Evolutionary conservation across 2,329 filamentous ascomycete genomes (phyloP), one percentile per base, ranked within the genome.

Genomic region (Calonectria multiphialidica): DNA sequence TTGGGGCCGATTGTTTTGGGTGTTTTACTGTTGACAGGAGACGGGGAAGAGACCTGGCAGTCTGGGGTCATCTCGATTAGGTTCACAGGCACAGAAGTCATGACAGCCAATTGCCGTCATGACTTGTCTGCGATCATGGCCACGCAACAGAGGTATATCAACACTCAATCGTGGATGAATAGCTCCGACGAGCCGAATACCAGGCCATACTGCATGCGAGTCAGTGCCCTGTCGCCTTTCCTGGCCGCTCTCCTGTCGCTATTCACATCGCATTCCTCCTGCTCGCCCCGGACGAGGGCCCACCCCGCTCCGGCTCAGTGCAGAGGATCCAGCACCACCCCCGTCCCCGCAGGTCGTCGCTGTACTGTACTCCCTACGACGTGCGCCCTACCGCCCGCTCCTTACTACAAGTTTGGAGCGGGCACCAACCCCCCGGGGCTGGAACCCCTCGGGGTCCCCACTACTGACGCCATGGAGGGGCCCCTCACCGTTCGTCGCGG

Each of bases 401-500:
- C 57, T 62, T 62, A 62, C 16, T 33, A 45, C 57, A 44, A 62
- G 57, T 40, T 40, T 13, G 28, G 10, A n/a, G 28, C 30, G 50
- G 50, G n/a, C 50, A 55, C 50, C 55, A 12, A 15, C 35, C 15
- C 42, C 8, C 12, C 37, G 35, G 16, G 35, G 45, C 21, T 30
- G 21, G 25, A 50, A 18, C 62, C 47, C 45, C 10, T 35, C 25
- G 49, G 16, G 45, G 9, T 9, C 63, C 37, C 63, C 63, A 57
- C 63, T 10, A 10, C 35, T 57, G 47, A 55, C 63, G 47, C 47
- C 63, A 55, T 66, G 30, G 47, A 18, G 23, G 13, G 33, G 8
- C 63, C 63, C 63, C 63, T 66, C 63, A 55, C 21, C 30, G 30
- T 66, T 53, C 62, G 45, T 25, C 44, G 61, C 28, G 44, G 61